Base-by-base conservation (phyloP, 1,284 basidiomycete genomes). In the Rhizoctonia solani region DNA sequence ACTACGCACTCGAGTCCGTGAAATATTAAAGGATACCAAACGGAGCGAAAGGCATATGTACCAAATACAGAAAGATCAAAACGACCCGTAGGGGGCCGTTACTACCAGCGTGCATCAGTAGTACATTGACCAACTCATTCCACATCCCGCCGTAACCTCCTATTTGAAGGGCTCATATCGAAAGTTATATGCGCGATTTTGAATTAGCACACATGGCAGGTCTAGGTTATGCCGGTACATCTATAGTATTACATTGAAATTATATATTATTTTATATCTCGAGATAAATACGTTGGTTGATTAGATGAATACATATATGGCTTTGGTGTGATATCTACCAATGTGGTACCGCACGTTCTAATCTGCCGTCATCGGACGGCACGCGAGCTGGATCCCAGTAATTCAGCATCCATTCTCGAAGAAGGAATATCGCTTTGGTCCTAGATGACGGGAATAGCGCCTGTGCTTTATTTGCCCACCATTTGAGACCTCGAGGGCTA, bases 21-120 rank as follows among this genome's bases (percentile, higher is more conserved):
- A 49, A 49, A 47, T 59, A 9, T n/a, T 59, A 23, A 59, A 59
- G 25, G 56, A 59, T 37, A 59, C 56, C 19, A 59, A 59, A 46
- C 23, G 56, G 13, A 46, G 13, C n/a, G 56, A 59, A 49, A 32
- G 34, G n/a, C 25, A 59, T 23, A 59, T 49, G 56, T 59, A 59
- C 29, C 42, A 2, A 16, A 37, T 59, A 13, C 42, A 59, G 6
- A 59, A 59, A n/a, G 56, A 59, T 32, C 56, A 59, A 37, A 59
- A 59, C 21, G 56, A 59, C 42, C 2, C 21, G 19, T 59, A 37
- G 25, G 32, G 19, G 6, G 44, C 11, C 11, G 37, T 39, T 39
- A 39, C 37, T 8, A 16, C 9, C 9, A 8, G 37, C 37, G 9
- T 8, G 9, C 16, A 8, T n/a, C n/a, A n/a, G n/a, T n/a, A n/a